Evolutionary conservation across 2,329 filamentous ascomycete species (phyloP), one percentile per base, ranked within the genome.

Genomic region (Drechmeria coniospora): DNA sequence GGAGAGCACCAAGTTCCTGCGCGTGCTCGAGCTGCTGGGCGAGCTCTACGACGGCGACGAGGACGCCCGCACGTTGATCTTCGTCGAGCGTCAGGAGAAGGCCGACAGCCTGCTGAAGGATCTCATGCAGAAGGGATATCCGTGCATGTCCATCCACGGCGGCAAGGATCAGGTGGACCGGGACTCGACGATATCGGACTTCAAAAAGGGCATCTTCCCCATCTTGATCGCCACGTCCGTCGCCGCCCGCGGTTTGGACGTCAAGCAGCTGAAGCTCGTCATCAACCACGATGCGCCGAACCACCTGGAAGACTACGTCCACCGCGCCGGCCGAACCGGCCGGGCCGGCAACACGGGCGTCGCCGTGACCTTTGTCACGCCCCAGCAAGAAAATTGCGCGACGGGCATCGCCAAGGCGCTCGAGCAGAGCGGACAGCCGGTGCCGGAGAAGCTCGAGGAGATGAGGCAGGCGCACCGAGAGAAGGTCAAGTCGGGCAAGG

Each of bases 241-340:
- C 32, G 90, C 90, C 21, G 90, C 90, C 27, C 80, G 90, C 51
- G 90, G 90, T 34, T 63, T 98, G 22, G 90, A 98, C 50, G 87
- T 98, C 24, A 93, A 94, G 55, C 83, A 92, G 49, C 65, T 98
- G 19, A 94, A 92, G 52, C 67, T 95, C 18, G 90, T 98, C 29
- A 76, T 98, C 56, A 95, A 95, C 54, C 94, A 83, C 48, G 86
- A 94, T 46, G 81, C 79, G 1, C 87, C 86, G 1, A 92, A 92
- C 44, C 86, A 95, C 55, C 56, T 93, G 35, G 90, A 98, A 54
- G 90, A 95, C 47, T 95, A 95, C 45, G 87, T 95, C 22, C 90
- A 94, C 51, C 78, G 90, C 36, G 83, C 81, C 30, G 90, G 90
- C 26, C 81, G 90, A 42, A 95, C 90, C 6, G 90, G 90, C 8